phyloP scores from a whole-genome alignment of 352 stramenopile species.

The Pythium inflatum region DNA sequence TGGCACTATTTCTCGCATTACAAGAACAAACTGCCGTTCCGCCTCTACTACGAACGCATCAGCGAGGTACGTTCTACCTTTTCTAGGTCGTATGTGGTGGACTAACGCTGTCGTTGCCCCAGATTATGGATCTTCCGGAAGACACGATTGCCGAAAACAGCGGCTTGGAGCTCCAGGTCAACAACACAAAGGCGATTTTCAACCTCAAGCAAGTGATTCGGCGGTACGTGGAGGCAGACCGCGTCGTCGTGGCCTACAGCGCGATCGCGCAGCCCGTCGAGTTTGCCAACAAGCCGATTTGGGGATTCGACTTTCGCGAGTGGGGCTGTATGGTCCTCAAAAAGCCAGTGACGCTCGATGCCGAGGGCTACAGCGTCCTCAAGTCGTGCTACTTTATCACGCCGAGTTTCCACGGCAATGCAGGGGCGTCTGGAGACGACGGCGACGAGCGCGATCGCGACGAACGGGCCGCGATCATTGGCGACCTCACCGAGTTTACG shows the following conservation, averaged over 20 bases:
- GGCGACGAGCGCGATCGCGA: not conserved
- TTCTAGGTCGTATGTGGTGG: too few species aligned
- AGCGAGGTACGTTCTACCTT: not conserved
- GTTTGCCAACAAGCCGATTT: slow-evolving; percentile 47
- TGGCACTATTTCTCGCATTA: slow-evolving; percentile 20
- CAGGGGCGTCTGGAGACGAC: not conserved
- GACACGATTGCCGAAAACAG: slow-evolving; percentile 65
- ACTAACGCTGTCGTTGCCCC: not conserved
- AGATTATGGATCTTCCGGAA: slow-evolving; percentile 34
- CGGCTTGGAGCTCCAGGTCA: slow-evolving; percentile 53
- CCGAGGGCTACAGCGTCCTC: slow-evolving; percentile 36
- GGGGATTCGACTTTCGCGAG: slow-evolving; percentile 55
- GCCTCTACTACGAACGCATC: slow-evolving; percentile 20
- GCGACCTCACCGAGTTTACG: slow-evolving; percentile 28
- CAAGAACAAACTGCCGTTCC: slow-evolving; percentile 12
- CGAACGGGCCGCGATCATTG: slow-evolving; percentile 16
- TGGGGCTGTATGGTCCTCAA: slow-evolving; percentile 62
- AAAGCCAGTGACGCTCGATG: slow-evolving; percentile 33
- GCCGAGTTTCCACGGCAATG: slow-evolving; percentile 36
- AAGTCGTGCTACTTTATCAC: slow-evolving; percentile 63
- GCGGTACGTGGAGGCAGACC: slow-evolving; percentile 47
- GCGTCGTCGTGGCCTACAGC: slow-evolving; percentile 55
- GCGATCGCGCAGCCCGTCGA: slow-evolving; percentile 57
- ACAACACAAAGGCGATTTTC: slow-evolving; percentile 48
- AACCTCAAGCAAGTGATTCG: slow-evolving; percentile 52